Percentiles rank a stretch among this genome's conserved stretches.
Evolutionary conservation across 2,329 filamentous ascomycete species (phyloP).

Genomic region (Tolypocladium endophyticum): DNA sequence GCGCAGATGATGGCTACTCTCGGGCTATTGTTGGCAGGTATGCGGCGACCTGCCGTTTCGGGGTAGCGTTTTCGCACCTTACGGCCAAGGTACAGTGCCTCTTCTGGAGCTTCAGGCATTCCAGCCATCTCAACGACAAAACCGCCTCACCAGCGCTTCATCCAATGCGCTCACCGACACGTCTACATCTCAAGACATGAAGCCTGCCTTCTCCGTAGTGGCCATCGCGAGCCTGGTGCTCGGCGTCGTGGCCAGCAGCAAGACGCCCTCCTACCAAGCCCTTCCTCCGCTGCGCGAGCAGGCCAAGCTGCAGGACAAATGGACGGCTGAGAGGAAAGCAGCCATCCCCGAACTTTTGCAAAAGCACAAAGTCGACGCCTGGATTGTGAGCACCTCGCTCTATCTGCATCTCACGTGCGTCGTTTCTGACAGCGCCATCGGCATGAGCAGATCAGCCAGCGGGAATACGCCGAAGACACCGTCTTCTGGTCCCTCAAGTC

Average conservation of each 20-base stretch:
- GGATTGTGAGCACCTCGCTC: not conserved
- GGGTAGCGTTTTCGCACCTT: not conserved
- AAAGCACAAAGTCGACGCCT: not conserved
- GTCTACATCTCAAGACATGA: not conserved
- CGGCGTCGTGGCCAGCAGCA: not conserved
- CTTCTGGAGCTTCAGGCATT: too few species aligned
- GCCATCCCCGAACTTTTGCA: not conserved
- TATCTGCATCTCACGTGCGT: not conserved
- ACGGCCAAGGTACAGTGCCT: not conserved
- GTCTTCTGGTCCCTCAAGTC: not conserved
- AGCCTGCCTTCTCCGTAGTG: not conserved
- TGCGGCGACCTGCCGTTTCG: not conserved
- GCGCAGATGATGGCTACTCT: not conserved
- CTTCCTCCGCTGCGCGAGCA: slow-evolving; percentile 7
- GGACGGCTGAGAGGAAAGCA: not conserved
- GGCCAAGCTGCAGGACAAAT: slow-evolving; percentile 1
- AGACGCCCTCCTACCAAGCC: slow-evolving; percentile 3
- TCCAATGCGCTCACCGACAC: not conserved
- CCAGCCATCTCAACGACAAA: not conserved
- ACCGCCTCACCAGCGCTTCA: not conserved
- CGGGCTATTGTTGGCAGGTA: not conserved
- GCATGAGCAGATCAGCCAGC: not conserved
- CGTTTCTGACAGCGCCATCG: not conserved
- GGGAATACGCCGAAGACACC: not conserved
- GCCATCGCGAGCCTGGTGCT: not conserved